Conservation (phyloP, 2,329 filamentous ascomycete species). For the Ambrosiella cleistominuta region DNA sequence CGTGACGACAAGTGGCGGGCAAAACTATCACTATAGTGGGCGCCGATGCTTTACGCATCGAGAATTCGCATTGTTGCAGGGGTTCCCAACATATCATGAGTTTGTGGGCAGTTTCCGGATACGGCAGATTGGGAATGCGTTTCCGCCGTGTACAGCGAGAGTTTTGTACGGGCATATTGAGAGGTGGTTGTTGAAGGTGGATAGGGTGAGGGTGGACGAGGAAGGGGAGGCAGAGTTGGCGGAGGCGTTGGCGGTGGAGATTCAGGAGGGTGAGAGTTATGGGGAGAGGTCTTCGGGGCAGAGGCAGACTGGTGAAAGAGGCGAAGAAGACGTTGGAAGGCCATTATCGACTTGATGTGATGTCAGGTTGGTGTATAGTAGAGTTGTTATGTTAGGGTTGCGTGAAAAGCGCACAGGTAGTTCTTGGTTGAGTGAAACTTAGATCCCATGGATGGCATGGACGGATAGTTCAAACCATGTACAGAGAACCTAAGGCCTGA, state of each 20-base stretch:
- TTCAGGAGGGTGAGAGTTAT: background rate
- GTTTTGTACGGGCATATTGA: slow-evolving; percentile 32
- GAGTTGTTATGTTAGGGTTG: too few relatives aligned
- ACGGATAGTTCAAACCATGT: too few relatives aligned
- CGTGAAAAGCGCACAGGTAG: too few relatives aligned
- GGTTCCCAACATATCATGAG: slow-evolving; percentile 43
- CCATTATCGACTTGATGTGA: too few relatives aligned
- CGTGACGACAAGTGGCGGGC: slow-evolving; percentile 46
- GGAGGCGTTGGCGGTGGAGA: slow-evolving; percentile 11
- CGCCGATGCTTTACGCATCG: slow-evolving; percentile 43
- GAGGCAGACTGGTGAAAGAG: background rate
- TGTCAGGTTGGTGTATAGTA: too few relatives aligned
- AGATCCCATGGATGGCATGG: too few relatives aligned
- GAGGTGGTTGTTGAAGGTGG: slow-evolving; percentile 27
- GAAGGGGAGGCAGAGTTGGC: slow-evolving; percentile 4
- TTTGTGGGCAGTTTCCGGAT: slow-evolving; percentile 35
- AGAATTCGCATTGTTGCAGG: slow-evolving; percentile 52
- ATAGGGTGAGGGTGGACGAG: slow-evolving; percentile 17
- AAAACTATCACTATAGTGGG: slow-evolving; percentile 49
- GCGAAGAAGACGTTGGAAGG: background rate
- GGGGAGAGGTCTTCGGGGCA: background rate
- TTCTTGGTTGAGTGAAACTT: too few relatives aligned
- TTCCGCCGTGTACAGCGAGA: slow-evolving; percentile 43
- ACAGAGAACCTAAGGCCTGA: too few relatives aligned
- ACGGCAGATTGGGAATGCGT: slow-evolving; percentile 63